Conservation (phyloP, 345 rosid genomes). For the Moricandia arvensis region DNA sequence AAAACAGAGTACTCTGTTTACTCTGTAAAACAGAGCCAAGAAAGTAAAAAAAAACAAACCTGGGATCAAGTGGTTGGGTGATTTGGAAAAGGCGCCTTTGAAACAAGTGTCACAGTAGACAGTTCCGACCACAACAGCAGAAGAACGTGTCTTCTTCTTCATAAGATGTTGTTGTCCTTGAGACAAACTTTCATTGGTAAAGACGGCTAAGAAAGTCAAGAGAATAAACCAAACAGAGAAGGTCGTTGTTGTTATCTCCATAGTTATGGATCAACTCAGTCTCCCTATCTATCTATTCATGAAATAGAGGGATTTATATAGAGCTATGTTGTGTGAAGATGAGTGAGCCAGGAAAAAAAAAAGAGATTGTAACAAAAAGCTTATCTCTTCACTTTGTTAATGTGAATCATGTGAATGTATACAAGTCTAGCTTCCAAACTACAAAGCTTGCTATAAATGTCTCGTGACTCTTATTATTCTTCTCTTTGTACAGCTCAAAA, state of each 20-base stretch:
- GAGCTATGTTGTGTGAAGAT: background rate
- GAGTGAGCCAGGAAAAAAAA: conserved; percentile 17
- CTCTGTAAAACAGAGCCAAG: background rate
- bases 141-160: conserved; percentile 43
- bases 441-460: conserved; percentile 12
- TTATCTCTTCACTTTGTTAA: conserved; percentile 25
- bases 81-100: conserved; percentile 49
- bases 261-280: conserved; percentile 19
- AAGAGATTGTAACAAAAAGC: conserved; percentile 25
- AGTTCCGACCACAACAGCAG: conserved; percentile 76
- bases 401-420: conserved; percentile 32
- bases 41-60: conserved; percentile 37
- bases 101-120: conserved; percentile 92
- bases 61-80: conserved; percentile 66
- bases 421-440: conserved; percentile 31
- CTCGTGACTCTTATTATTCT: conserved; percentile 30
- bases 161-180: conserved; percentile 24
- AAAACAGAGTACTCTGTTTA: conserved; percentile 15
- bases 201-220: conserved; percentile 19
- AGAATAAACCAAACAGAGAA: conserved; percentile 24
- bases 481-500: conserved; percentile 28
- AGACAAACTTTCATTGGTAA: conserved; percentile 3
- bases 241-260: conserved; percentile 28
- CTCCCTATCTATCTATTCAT: background rate
- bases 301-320: conserved; percentile 5